phyloP scores from a whole-genome alignment of 208 protist genomes.

The Trypanosoma lewisi region DNA sequence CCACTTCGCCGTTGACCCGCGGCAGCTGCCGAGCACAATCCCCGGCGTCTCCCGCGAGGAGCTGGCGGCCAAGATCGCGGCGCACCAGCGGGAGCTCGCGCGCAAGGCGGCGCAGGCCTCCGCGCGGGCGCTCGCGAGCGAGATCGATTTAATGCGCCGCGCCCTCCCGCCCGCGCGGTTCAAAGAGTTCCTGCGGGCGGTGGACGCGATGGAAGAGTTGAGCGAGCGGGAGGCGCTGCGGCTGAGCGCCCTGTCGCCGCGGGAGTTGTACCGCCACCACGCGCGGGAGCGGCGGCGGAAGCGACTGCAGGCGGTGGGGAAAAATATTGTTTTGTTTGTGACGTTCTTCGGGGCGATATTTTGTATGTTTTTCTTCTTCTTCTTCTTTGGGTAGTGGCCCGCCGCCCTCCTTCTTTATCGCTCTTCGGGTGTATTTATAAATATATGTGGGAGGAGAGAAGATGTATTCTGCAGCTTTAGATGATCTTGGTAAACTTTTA shows the following conservation, averaged over 20 bases:
- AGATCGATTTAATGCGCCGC: constrained; percentile 65
- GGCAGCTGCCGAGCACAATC: constrained; percentile 60
- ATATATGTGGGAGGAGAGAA: not conserved
- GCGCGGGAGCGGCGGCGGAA: constrained; percentile 43
- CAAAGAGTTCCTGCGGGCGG: constrained; percentile 35
- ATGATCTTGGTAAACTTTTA: too few relatives aligned
- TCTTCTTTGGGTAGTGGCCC: constrained; percentile 51
- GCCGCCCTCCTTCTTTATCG: constrained; percentile 18
- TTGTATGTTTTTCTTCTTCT: constrained; percentile 59
- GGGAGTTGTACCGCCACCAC: constrained; percentile 60
- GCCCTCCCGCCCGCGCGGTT: constrained; percentile 53
- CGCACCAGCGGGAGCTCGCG: constrained; percentile 23
- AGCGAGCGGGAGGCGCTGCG: constrained; percentile 42
- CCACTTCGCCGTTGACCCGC: constrained; percentile 34
- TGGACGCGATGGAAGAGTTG: constrained; percentile 23
- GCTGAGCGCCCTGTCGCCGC: constrained; percentile 57
- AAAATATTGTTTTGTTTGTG: constrained; percentile 43
- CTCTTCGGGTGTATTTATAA: not conserved
- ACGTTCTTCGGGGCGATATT: constrained; percentile 46
- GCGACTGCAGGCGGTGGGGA: constrained; percentile 42
- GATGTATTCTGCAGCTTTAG: too few relatives aligned
- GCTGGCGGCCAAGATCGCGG: constrained; percentile 43
- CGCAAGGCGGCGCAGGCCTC: constrained; percentile 17
- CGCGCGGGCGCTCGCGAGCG: constrained; percentile 28
- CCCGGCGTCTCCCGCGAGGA: constrained; percentile 71